Evolutionary conservation across 139 green algal genomes (phyloP).

Genomic region (Pleodorina starrii): DNA sequence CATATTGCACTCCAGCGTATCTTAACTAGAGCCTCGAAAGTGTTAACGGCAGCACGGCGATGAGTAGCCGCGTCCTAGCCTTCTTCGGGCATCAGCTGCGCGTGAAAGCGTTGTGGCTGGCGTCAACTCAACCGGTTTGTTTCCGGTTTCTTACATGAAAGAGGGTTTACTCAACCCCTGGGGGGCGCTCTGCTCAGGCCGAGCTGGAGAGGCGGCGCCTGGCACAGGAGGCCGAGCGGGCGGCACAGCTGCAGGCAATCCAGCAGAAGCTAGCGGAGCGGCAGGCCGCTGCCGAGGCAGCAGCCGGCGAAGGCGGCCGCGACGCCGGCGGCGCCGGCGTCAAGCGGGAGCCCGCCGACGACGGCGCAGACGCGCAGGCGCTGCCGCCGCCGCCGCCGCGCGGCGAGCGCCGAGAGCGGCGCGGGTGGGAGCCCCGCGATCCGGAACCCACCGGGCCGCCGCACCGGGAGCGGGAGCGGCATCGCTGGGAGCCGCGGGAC

Average conservation of each 20-base stretch:
- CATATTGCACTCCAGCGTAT: too few species aligned
- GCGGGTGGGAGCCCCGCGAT: constrained; percentile 16
- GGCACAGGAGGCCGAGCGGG: constrained; percentile 39
- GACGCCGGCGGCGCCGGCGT: not conserved
- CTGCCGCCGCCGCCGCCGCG: constrained; percentile 22
- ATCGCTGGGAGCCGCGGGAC: constrained; percentile 16
- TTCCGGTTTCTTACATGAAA: too few species aligned
- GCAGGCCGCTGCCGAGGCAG: too few species aligned
- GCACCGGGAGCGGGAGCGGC: not conserved
- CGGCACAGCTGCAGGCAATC: constrained; percentile 7
- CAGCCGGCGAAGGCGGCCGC: not conserved
- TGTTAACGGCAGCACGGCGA: too few species aligned
- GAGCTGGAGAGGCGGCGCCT: constrained; percentile 39
- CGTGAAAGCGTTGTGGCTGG: too few species aligned
- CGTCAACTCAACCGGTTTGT: too few species aligned
- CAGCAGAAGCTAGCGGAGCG: constrained; percentile 30
- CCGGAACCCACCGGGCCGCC: not conserved
- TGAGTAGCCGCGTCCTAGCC: too few species aligned
- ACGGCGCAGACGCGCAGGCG: not conserved
- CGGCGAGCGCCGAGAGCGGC: constrained; percentile 15
- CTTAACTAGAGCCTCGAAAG: too few species aligned
- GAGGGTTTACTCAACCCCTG: too few species aligned
- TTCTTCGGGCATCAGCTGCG: too few species aligned
- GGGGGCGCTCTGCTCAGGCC: not conserved
- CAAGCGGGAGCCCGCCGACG: not conserved